Evolutionary conservation across 805 yeast genomes (phyloP), one percentile per base, ranked within the genome.

Genomic region (Tetrapisispora nanseiensis): DNA sequence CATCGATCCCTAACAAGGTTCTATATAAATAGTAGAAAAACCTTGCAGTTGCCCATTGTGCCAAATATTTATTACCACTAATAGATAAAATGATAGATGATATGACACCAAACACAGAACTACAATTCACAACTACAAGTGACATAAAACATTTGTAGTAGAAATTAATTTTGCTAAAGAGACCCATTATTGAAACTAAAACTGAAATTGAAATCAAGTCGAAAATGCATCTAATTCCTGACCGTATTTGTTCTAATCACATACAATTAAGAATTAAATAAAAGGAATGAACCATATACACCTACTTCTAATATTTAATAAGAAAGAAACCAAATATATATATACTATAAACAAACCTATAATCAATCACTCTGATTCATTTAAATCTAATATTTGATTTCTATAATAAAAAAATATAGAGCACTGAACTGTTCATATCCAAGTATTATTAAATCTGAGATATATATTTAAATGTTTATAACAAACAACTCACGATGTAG

Each of bases 41-140:
- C 47, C 95, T 71, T 2, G 96, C 97, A 7, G 92, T 86, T 15
- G 86, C 69, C 78, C 87, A 87, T 66, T 92, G 98, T 2, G 95
- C 78, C 37, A 87, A 69, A 44, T 82, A 80, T 51, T 76, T 79
- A 59, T 83, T 83, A 21, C 95, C 95, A 12, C 80, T 50, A 7
- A 86, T 41, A 1, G 84, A 66, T 40, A 86, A 69, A 7, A 76
- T 46, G 2, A 85, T 59, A 2, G 97, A 86, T 20, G 87, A 82
- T 7, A 82, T 39, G 2, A 85, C 84, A 43, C 95, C 95, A 29
- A 28, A 28, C 16, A 20, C 21, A 5, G 41, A 30, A 38, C 36
- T 32, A 7, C 36, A 22, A 30, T 12, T 19, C 3, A 38, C 20
- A 23, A 38, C 24, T 3, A 30, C 3, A 30, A 38, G 13, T 9